Evolutionary conservation across 139 green algal genomes (phyloP), one percentile per base, ranked within the genome.

Genomic region (Spirogloea muscicola): DNA sequence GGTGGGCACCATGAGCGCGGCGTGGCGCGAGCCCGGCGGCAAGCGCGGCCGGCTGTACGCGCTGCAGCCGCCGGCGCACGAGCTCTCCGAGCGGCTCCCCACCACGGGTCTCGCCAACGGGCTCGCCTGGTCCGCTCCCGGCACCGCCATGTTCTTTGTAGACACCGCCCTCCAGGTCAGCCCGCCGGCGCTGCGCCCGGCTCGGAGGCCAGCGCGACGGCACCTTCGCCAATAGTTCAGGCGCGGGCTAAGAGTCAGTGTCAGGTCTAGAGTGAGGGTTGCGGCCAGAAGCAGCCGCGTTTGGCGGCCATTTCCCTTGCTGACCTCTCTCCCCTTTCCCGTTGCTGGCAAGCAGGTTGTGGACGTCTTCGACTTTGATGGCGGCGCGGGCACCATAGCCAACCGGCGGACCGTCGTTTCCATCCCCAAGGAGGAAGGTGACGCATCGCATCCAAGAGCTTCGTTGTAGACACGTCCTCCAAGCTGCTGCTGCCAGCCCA

Each of bases 1-100:
- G 72, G 72, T 43, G 16, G 72, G 72, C 62, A 65, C 29, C 34
- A 80, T 80, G 72, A 69, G 67, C 42, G 33, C 49, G 21, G 40
- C 33, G 7, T 80, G 72, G 72, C 42, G 72, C 4, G 69, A 77
- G 34, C 55, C 55, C 21, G 18, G 37, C 4, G 68, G 38, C 37
- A 25, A 52, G 18, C 18, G 9, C 25, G 69, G 69, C 34, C 2
- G 13, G 31, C 48, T 77, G 27, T 71, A 43, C 38, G 49, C 37
- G 16, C 38, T 69, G 38, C 37, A 51, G 42, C 49, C 57, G n/a
- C 42, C 49, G 21, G 21, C 9, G 65, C 41, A 76, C 6, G 27
- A 44, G 5, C 68, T 76, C 31, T 7, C 37, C 31, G 55, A n/a
- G 57, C 6, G 43, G 37, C 31, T 74, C 55, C n/a, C 5, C 68